Evolutionary conservation across 768 basidiomycete species (phyloP), one percentile per base, ranked within the genome.

Genomic region (Tricholoma terreum): DNA sequence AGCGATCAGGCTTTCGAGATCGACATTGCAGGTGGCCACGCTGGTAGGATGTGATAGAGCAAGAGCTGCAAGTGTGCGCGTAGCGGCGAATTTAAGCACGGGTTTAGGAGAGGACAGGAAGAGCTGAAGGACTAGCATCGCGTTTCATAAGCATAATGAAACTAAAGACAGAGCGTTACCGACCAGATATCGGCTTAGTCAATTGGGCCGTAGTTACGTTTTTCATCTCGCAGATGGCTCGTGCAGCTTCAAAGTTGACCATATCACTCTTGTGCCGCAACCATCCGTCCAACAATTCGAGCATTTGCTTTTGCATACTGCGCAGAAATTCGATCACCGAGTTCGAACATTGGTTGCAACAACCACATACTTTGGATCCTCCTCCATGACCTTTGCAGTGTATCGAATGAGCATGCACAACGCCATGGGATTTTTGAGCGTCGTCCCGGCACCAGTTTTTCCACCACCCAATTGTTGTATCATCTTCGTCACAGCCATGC

Each of bases 401-500:
- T 94, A 98, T 24, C 96, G 87, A 71, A 98, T 96, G 62, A 99
- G 81, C 95, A 99, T 97, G 73, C 94, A 98, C 33, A 98, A 78
- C 4, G 97, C 94, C 91, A 97, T 94, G 6, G 96, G 86, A 70
- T 94, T 98, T 77, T 94, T 94, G 64, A 99, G 70, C 9, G 87
- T 87, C 19, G 89, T 90, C 6, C 89, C 89, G 38, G 88, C 80
- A 27, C 91, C 91, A 36, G 89, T 86, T 66, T 90, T 90, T 12
- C 92, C 92, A 5, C 92, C 92, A 43, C 91, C 92, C 15, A 98
- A 82, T 70, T 98, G 96, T 72, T 98, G 96, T 51, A 99, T 95
- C 94, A 98, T 96, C 77, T 98, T 99, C 27, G 94, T 98, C 33
- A 98, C 86, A 3, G 97, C 97, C 97, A 98, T 99, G 60, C 97